These are phyloP conservation scores for Castanospermum australe DNA, from an alignment of 306 rosid genomes.

Conservation along the genomic window DNA sequence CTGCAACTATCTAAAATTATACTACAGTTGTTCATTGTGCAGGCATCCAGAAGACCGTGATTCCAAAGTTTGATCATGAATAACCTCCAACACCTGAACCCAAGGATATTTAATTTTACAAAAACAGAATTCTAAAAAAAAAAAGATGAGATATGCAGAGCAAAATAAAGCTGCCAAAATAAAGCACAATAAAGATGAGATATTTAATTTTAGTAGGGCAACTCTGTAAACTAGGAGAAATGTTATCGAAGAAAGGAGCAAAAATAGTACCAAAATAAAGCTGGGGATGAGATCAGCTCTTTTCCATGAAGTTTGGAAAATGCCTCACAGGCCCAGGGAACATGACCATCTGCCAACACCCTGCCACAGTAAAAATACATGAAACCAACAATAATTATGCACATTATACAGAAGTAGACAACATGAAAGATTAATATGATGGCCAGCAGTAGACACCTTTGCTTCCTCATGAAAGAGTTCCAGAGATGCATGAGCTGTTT, in stretches of 20 bases:
- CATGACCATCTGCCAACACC: constrained; percentile 96
- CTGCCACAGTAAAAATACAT: constrained; percentile 46
- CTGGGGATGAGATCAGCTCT: constrained; percentile 62
- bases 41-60: constrained; percentile 90
- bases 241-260: constrained; percentile 6
- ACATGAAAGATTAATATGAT: constrained; percentile 22
- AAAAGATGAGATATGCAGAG: background rate
- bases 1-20: constrained; percentile 46
- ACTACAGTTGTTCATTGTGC: constrained; percentile 73
- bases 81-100: constrained; percentile 91
- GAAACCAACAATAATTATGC: constrained; percentile 16
- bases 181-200: too few relatives aligned
- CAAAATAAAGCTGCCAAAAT: background rate
- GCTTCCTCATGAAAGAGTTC: constrained; percentile 94
- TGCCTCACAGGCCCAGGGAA: constrained; percentile 98
- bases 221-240: constrained; percentile 14
- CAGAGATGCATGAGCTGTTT: constrained; percentile 98
- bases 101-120: constrained; percentile 20
- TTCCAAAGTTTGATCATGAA: constrained; percentile 97
- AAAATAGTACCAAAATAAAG: constrained; percentile 73
- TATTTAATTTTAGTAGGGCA: background rate
- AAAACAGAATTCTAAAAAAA: background rate
- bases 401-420: background rate
- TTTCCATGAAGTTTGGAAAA: constrained; percentile 82
- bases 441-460: constrained; percentile 56